Percentiles rank a stretch among this genome's conserved stretches.
Evolutionary conservation across 768 basidiomycete genomes (phyloP).

Genomic region (Suillus decipiens): DNA sequence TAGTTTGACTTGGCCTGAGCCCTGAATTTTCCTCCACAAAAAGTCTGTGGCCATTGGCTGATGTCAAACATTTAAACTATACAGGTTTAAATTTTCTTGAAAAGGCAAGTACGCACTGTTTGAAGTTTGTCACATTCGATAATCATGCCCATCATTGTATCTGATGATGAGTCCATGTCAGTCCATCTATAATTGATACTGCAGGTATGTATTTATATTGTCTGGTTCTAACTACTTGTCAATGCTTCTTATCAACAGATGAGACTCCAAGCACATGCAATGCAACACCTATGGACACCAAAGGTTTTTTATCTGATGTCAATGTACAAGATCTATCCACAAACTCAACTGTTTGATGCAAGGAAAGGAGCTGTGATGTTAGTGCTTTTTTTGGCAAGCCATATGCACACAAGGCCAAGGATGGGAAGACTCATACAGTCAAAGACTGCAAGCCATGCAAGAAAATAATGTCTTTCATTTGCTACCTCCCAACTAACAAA

Average conservation of each 20-base stretch:
- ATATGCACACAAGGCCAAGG: neutral
- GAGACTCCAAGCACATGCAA: neutral
- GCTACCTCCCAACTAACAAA: neutral
- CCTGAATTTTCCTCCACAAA: neutral
- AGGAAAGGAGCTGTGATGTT: neutral
- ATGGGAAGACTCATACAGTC: neutral
- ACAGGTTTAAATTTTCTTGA: neutral
- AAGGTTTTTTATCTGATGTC: constrained; percentile 19
- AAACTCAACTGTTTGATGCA: neutral
- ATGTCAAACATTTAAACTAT: neutral
- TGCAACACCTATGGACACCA: constrained; percentile 1
- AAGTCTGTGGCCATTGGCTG: too few species aligned
- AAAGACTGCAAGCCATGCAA: constrained; percentile 1
- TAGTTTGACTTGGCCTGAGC: neutral
- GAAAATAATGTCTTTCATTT: neutral
- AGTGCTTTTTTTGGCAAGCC: neutral
- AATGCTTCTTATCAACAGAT: neutral
- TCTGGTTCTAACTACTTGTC: neutral
- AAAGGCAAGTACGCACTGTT: neutral
- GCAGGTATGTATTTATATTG: neutral
- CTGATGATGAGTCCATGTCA: neutral
- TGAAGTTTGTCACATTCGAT: neutral
- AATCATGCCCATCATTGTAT: neutral
- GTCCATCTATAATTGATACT: neutral
- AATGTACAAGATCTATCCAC: constrained; percentile 7